These are phyloP conservation scores for Rhizopogon vulgaris DNA, from an alignment of 768 basidiomycete species.

Conservation along the genomic window DNA sequence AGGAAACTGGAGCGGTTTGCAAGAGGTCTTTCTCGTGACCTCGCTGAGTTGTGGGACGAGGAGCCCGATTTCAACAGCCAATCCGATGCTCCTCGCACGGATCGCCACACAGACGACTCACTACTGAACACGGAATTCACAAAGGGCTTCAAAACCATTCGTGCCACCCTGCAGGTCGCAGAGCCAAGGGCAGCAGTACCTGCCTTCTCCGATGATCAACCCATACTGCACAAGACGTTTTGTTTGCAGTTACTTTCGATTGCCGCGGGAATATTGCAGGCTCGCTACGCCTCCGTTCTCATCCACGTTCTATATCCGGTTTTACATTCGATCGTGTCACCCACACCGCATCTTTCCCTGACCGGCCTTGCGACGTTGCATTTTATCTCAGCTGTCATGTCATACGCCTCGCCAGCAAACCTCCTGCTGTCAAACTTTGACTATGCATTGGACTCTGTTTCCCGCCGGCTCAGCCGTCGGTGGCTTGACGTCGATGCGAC, in stretches of 20 bases:
- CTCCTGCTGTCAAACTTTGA: slow-evolving; percentile 93
- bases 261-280: slow-evolving; percentile 62
- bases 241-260: slow-evolving; percentile 73
- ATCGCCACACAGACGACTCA: slow-evolving; percentile 26
- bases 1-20: slow-evolving; percentile 59
- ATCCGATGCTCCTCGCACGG: slow-evolving; percentile 11
- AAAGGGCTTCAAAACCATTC: slow-evolving; percentile 59
- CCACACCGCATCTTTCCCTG: slow-evolving; percentile 56
- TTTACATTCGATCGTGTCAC: slow-evolving; percentile 79
- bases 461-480: slow-evolving; percentile 71
- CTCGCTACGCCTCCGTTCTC: slow-evolving; percentile 66
- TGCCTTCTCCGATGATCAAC: slow-evolving; percentile 37
- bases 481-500: slow-evolving; percentile 87
- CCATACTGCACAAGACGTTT: slow-evolving; percentile 61
- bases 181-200: slow-evolving; percentile 23
- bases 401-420: slow-evolving; percentile 86
- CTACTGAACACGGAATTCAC: slow-evolving; percentile 50
- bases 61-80: slow-evolving; percentile 25
- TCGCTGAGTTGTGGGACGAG: slow-evolving; percentile 70
- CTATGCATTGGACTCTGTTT: slow-evolving; percentile 88
- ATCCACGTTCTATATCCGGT: slow-evolving; percentile 81
- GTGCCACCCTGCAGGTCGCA: slow-evolving; percentile 50
- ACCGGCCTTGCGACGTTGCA: slow-evolving; percentile 73
- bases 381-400: slow-evolving; percentile 65
- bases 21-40: slow-evolving; percentile 51